These are phyloP conservation scores for Sodiomyces alkalinus DNA, from an alignment of 2,329 filamentous ascomycete species.

Conservation along the genomic window DNA sequence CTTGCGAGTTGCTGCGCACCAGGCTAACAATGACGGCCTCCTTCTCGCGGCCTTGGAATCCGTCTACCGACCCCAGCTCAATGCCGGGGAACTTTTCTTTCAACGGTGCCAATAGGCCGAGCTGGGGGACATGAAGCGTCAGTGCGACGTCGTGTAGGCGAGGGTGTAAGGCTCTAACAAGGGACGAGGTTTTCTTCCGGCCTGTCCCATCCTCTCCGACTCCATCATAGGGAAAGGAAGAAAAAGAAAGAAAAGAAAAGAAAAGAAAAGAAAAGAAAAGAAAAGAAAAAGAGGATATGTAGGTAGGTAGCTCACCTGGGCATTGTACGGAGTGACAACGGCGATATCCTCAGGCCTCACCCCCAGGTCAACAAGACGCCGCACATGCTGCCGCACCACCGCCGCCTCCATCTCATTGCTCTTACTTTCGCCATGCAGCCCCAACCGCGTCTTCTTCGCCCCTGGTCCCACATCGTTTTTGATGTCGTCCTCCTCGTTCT, in stretches of 20 bases:
- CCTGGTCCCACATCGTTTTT: constrained; percentile 15
- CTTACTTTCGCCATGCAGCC: constrained; percentile 49
- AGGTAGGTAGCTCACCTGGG: constrained; percentile 53
- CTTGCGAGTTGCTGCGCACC: constrained; percentile 77
- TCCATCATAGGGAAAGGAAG: constrained; percentile 4
- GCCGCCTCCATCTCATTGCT: constrained; percentile 84
- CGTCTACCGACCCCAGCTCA: constrained; percentile 92
- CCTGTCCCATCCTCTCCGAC: no score
- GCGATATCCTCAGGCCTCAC: constrained; percentile 75
- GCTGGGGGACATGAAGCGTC: no score
- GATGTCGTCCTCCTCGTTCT: constrained; percentile 59
- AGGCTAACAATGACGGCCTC: constrained; percentile 87
- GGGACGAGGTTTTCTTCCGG: not conserved
- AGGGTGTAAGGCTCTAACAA: constrained; percentile 3
- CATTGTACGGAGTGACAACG: constrained; percentile 92
- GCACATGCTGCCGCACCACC: constrained; percentile 65
- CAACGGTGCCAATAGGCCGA: constrained; percentile 63
- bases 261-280: constrained; percentile 4
- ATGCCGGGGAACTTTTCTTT: constrained; percentile 72
- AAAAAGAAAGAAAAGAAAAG: constrained; percentile 2
- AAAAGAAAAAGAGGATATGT: no score
- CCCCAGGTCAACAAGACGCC: constrained; percentile 60
- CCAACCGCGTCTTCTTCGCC: constrained; percentile 27
- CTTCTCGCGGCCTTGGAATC: constrained; percentile 94
- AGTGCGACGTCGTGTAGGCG: no score